Base-by-base conservation (phyloP, 106 monocot species). In the Platanthera guangdongensis region DNA sequence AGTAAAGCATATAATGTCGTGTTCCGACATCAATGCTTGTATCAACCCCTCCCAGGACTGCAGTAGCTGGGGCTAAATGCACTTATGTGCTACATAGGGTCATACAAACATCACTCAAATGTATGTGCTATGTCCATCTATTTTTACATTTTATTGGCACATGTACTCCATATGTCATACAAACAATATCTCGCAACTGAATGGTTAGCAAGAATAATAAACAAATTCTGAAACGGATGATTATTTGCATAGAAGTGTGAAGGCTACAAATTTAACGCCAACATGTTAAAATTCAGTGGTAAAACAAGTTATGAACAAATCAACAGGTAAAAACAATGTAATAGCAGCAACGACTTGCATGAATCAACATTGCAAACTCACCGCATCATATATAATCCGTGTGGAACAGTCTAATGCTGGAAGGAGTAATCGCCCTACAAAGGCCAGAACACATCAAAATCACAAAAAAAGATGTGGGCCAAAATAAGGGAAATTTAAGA, bases 371-470 rank as follows among this genome's bases (percentile, higher is more conserved):
- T 51, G 72, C 11, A 51, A 72, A 46, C 51, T 72, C 51, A 83
- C 83, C 79, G 71, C 28, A 51, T 75, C 71, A 83, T 83, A 83
- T 39, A 83, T 11, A 51, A 79, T 49, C 73, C 76, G 68, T 39
- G 62, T 75, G 71, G 45, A 79, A 57, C 75, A 57, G 22, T 75
- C 50, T 71, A 83, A 60, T 9, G 49, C 12, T 59, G 83, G 83
- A 62, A 83, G 62, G 46, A 83, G 68, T 16, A 75, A 59, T 50
- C 83, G 83, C 16, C 83, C 83, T 83, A 67, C 5, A 52, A 53
- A 51, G 25, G 19, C 16, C 5, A 47, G 9, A 57, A 11, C 4
- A 11, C n/a, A 19, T 19, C 5, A 11, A 13, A 51, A 22, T 12
- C 13, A 3, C 3, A 39, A 39, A 3, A 25, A 11, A 16, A 47